Percentiles rank a stretch among this genome's conserved stretches.
phyloP scores from a whole-genome alignment of 2,329 filamentous ascomycete species.

The Chalaropsis thielavioides region DNA sequence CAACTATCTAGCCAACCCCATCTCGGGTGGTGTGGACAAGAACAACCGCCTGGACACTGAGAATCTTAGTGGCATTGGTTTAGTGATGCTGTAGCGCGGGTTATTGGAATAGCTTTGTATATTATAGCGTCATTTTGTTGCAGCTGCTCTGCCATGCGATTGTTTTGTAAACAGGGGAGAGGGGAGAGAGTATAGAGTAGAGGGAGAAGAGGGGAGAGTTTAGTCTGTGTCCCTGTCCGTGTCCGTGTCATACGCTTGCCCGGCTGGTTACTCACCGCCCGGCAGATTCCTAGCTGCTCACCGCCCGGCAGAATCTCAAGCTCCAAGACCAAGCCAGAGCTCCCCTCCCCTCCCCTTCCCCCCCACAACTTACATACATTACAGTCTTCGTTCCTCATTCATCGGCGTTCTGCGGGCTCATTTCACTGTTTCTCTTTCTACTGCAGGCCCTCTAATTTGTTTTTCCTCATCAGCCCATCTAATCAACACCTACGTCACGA shows the following conservation, averaged over 20 bases:
- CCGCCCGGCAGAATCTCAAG: conserved; percentile 18
- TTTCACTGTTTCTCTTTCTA: no score
- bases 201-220: no score
- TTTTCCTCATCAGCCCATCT: not conserved
- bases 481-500: not conserved
- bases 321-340: not conserved
- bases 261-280: not conserved
- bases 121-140: not conserved
- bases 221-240: no score
- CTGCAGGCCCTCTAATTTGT: no score
- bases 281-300: conserved; percentile 1
- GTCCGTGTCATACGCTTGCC: not conserved
- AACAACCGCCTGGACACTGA: conserved; percentile 65
- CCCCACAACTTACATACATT: no score
- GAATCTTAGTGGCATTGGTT: conserved; percentile 70
- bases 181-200: no score
- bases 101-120: conserved; percentile 2
- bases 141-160: not conserved
- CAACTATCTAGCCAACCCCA: conserved; percentile 83
- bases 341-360: no score
- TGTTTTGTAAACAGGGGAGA: not conserved
- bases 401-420: no score
- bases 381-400: not conserved
- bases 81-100: conserved; percentile 56
- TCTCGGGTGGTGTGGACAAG: conserved; percentile 70